Evolutionary conservation across 495 filamentous ascomycete genomes (phyloP), one percentile per base, ranked within the genome.

Genomic region (Hamigera avellanea): DNA sequence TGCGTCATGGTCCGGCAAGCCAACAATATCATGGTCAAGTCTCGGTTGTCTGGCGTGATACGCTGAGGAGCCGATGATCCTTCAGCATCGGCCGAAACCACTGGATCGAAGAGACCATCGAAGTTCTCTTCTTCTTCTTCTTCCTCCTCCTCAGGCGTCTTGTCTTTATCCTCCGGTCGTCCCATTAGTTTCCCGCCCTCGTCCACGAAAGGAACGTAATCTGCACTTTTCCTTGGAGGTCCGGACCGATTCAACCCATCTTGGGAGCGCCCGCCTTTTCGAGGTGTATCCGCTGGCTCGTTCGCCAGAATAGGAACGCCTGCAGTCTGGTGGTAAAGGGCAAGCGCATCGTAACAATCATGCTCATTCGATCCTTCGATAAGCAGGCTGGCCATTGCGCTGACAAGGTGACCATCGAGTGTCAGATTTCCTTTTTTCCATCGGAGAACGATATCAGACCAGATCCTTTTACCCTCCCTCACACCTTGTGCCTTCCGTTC

Each of bases 251-350:
- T 23, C 21, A 23, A 23, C 21, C 9, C 21, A 23, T 23, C 9
- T 9, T 9, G 4, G 5, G 21, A 23, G 21, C 21, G 21, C 5
- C 21, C 21, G 21, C 9, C 21, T 5, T 9, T 4, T 5, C 21
- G 21, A 23, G 4, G 21, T 23, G 10, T 26, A 19, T 39, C 30
- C 1, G 26, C 29, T 1, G 33, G 17, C 6, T 49, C 23, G 10
- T 49, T 44, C 8, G 46, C 41, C 13, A 61, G 36, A 23, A 65
- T 58, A 1, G 79, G 75, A 40, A 89, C 69, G 19, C 71, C 66
- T 70, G 84, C 85, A 6, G 86, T 83, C 56, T 93, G 81, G 34
- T 84, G 64, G 10, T 87, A 54, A 15, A 98, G 58, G 6, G 69
- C 67, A 14, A 94, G 64, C 2, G 91, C 64, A 47, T 83, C 73